Conservation (phyloP, 2,329 filamentous ascomycete genomes). For the Arachnomyces sp. region DNA sequence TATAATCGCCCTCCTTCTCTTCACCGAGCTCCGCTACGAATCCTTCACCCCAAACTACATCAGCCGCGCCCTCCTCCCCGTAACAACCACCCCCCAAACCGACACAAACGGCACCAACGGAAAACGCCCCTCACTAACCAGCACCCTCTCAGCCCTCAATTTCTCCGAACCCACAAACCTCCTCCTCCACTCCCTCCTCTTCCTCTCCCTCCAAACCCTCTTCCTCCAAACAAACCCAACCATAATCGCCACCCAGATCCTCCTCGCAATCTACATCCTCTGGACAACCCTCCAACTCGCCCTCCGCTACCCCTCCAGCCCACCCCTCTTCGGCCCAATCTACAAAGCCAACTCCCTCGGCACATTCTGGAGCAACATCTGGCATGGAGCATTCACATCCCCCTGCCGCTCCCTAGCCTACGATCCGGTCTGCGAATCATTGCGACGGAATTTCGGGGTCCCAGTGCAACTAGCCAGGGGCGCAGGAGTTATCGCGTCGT, state of each 20-base stretch:
- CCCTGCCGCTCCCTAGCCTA: slow-evolving; percentile 34
- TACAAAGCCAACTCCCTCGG: slow-evolving; percentile 29
- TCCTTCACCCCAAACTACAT: slow-evolving; percentile 36
- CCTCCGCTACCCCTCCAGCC: slow-evolving; percentile 29
- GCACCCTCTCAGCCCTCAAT: slow-evolving; percentile 16
- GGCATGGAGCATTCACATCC: slow-evolving; percentile 36
- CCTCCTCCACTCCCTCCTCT: slow-evolving; percentile 25
- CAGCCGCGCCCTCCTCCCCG: slow-evolving; percentile 17
- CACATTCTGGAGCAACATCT: slow-evolving; percentile 36
- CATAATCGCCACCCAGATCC: slow-evolving; percentile 31
- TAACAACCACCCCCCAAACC: slow-evolving; percentile 1
- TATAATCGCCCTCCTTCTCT: slow-evolving; percentile 24
- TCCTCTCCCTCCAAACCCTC: slow-evolving; percentile 27
- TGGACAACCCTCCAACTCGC: slow-evolving; percentile 33
- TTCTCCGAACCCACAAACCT: slow-evolving; percentile 31
- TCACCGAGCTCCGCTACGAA: slow-evolving; percentile 37
- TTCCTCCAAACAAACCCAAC: slow-evolving; percentile 27
- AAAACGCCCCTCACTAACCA: neutral
- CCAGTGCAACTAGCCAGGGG: slow-evolving; percentile 25
- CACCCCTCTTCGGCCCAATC: slow-evolving; percentile 33
- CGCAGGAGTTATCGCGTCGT: slow-evolving; percentile 29
- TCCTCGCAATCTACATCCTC: slow-evolving; percentile 33
- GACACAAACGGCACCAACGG: slow-evolving; percentile 1
- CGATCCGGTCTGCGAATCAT: slow-evolving; percentile 24
- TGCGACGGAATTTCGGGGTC: slow-evolving; percentile 22